Evolutionary conservation across 2,329 filamentous ascomycete genomes (phyloP), one percentile per base, ranked within the genome.

Genomic region (Aspergillus pseudoviridinutans): DNA sequence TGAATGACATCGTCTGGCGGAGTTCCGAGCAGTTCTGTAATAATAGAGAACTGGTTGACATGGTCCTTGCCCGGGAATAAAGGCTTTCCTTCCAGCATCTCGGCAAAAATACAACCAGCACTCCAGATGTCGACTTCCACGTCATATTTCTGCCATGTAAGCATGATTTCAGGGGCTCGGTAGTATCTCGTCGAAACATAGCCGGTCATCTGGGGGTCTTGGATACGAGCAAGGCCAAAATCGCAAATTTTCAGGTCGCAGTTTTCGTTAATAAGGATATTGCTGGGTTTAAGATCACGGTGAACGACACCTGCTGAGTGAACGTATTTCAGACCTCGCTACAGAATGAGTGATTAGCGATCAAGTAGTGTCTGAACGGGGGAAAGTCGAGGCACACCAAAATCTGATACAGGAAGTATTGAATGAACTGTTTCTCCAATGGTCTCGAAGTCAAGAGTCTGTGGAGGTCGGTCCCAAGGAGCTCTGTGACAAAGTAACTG

Each of bases 61-160:
- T 99, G 94, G 73, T 99, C 94, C 80, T 99, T 99, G 74, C 94
- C 94, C 0, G 94, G 94, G 82, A 99, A 99, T 24, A 99, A 80
- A 32, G 94, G 94, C 80, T 97, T 97, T 73, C 94, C 94, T 79
- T 97, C 93, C 58, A 99, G 84, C 94, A 99, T 99, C 79, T 99
- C 94, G 46, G 94, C 94, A 68, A 99, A 97, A 73, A 99, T 99
- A 78, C 94, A 99, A 60, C 94, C 94, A 20, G 93, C 93, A 74
- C 94, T 97, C 94, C 94, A 99, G 73, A 99, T 96, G 74, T 99
- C 94, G 58, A 99, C 94, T 79, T 97, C 94, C 50, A 97, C 88
- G 68, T 99, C 94, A 78, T 99, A 99, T 80, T 99, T 99, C 82
- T 99, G 94, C 94, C 94, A 99, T 64, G 94, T 97, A 73, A 99